Evolutionary conservation across 805 yeast species (phyloP), one percentile per base, ranked within the genome.

Genomic region (Starmerella apicola): DNA sequence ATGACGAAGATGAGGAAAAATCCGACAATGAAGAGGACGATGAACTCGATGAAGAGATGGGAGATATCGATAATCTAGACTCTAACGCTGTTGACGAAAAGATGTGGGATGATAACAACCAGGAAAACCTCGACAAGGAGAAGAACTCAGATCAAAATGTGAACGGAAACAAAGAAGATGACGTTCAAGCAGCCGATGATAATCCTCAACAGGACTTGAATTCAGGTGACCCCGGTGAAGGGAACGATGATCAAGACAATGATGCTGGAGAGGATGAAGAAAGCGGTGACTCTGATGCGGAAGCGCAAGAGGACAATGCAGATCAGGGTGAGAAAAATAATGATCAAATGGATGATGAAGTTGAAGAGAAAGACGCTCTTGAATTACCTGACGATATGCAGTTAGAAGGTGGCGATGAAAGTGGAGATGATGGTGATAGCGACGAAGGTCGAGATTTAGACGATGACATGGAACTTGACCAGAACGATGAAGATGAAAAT

Each of bases 21-120:
- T 70, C 70, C 2, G 74, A 74, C 5, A 74, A 75, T 3, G 76
- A 74, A 0, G 62, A 59, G 3, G 68, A 60, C 1, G 78, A 81
- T 34, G 93, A 82, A 2, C 54, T 82, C 40, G 95, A 86, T 54
- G 95, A 86, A 48, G 88, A 85, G 55, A 70, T 85, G 31, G 96
- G 88, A 48, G 82, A 86, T 53, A 62, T 88, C 24, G 94, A 82
- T 57, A 94, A 84, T 41, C 66, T 80, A 47, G 97, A 86, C 66
- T 95, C 95, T 2, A 83, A 85, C 60, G 94, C 95, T 3, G 75
- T 88, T 36, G 97, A 88, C 57, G 96, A 88, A 50, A 88, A 84
- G 62, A 84, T 84, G 95, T 88, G 97, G 95, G 91, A 88, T 54
- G 96, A 86, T 53, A 85, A 88, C 56, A 81, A 79, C 10, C 70